Evolutionary conservation across 202 grass and related monocot genomes (phyloP).

Genomic region (Hordeum pubiflorum): DNA sequence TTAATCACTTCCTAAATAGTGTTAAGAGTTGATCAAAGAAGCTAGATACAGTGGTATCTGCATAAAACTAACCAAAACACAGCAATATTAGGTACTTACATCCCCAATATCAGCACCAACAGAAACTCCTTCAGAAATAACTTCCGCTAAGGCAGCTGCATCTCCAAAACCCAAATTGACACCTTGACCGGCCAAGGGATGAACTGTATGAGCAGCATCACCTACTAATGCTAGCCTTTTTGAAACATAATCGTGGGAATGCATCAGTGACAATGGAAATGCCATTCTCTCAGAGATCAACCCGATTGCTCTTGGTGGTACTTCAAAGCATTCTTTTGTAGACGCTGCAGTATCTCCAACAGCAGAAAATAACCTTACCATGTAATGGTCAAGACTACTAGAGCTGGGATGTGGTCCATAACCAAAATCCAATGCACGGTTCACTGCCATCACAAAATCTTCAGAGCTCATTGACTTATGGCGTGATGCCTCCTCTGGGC

Average conservation of each 20-base stretch:
- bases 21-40: background rate
- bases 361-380: conserved; percentile 50
- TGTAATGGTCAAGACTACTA: conserved; percentile 48
- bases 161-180: conserved; percentile 96
- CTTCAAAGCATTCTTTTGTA: conserved; percentile 78
- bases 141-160: conserved; percentile 59
- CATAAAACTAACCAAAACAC: background rate
- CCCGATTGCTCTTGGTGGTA: conserved; percentile 57
- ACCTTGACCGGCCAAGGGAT: conserved; percentile 88
- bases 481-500: conserved; percentile 42
- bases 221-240: conserved; percentile 74
- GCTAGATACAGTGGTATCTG: background rate
- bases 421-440: conserved; percentile 74
- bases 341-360: conserved; percentile 42
- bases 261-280: conserved; percentile 74
- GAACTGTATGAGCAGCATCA: conserved; percentile 88
- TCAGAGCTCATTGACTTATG: conserved; percentile 72
- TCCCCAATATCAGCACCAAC: conserved; percentile 63
- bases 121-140: conserved; percentile 67
- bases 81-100: conserved; percentile 40
- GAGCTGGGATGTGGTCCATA: conserved; percentile 62
- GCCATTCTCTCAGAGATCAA: conserved; percentile 78
- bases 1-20: background rate
- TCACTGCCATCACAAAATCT: conserved; percentile 76
- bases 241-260: conserved; percentile 63